Evolutionary conservation across 495 filamentous ascomycete genomes (phyloP), one percentile per base, ranked within the genome.

Genomic region (Trichoderma gamsii): DNA sequence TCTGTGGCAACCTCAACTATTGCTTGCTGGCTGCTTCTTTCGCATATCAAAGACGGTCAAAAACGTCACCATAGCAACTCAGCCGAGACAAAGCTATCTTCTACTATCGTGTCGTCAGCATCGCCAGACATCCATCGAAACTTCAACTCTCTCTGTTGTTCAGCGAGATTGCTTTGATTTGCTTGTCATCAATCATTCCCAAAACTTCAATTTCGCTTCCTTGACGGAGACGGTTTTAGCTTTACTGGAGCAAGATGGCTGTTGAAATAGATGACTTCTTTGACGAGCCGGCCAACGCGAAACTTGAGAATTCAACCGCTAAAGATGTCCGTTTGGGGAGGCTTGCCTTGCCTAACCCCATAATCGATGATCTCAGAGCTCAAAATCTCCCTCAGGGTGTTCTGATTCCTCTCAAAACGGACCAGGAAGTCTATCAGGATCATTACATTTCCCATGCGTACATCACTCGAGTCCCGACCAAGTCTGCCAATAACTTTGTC

Each of bases 361-460:
- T 76, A 29, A 69, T 76, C 61, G 71, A 65, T 61, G 71, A 73
- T 25, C 71, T 79, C 38, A 35, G 77, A n/a, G 70, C 67, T 16
- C 66, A 69, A 3, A 72, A 79, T 38, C 59, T 79, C 18, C 71
- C 79, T 41, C 71, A 72, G 41, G 78, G 78, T 2, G 77, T 79
- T 21, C 76, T 88, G 32, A 77, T 87, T 27, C 82, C 85, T 25
- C 73, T 88, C 18, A 86, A 85, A 73, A 87, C 86, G 1, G 76
- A 78, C 6, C 78, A 83, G 21, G 86, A 88, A 71, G 72, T 84
- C 23, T 76, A 78, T 65, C 80, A 84, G 64, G 79, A 81, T 61
- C 75, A 82, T 38, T 69, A 70, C 21, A 77, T 81, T 66, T 80
- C 82, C 25, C 72, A 78, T 29, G 80, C 85, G 32, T 86, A 84